These are phyloP conservation scores for Hypomontagnella submonticulosa DNA, from an alignment of 495 filamentous ascomycete species.

Conservation along the genomic window DNA sequence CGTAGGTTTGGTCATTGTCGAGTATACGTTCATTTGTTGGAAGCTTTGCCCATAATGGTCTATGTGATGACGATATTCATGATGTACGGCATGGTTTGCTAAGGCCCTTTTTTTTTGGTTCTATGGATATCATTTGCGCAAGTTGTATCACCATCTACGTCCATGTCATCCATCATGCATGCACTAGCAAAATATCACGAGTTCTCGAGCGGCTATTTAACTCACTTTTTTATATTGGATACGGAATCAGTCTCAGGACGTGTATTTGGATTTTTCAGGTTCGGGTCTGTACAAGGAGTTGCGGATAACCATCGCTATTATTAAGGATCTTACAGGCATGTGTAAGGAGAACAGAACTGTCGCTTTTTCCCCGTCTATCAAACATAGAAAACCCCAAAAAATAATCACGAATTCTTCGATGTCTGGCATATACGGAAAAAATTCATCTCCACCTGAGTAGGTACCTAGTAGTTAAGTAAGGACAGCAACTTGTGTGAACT, in stretches of 20 bases:
- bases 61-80: constrained; percentile 17
- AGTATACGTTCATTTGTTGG: constrained; percentile 19
- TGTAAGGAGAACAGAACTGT: constrained; percentile 34
- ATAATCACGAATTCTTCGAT: constrained; percentile 11
- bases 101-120: constrained; percentile 10
- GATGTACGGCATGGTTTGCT: constrained; percentile 24
- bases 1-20: constrained; percentile 17
- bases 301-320: constrained; percentile 29
- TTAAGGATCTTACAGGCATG: constrained; percentile 31
- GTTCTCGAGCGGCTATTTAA: constrained; percentile 11
- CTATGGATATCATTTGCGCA: constrained; percentile 22
- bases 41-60: constrained; percentile 10
- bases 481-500: too few species aligned
- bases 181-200: constrained; percentile 24
- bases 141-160: constrained; percentile 41
- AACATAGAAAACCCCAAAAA: constrained; percentile 34
- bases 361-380: constrained; percentile 24
- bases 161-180: constrained; percentile 19
- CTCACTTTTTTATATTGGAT: constrained; percentile 30
- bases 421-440: not conserved
- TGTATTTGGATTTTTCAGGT: constrained; percentile 13
- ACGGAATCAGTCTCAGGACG: constrained; percentile 41
- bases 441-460: not conserved
- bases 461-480: too few species aligned
- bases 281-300: constrained; percentile 25